Percentiles rank a stretch among this genome's conserved stretches.
Evolutionary conservation across 2,329 filamentous ascomycete species (phyloP).

Genomic region (Harringtonia lauricola): DNA sequence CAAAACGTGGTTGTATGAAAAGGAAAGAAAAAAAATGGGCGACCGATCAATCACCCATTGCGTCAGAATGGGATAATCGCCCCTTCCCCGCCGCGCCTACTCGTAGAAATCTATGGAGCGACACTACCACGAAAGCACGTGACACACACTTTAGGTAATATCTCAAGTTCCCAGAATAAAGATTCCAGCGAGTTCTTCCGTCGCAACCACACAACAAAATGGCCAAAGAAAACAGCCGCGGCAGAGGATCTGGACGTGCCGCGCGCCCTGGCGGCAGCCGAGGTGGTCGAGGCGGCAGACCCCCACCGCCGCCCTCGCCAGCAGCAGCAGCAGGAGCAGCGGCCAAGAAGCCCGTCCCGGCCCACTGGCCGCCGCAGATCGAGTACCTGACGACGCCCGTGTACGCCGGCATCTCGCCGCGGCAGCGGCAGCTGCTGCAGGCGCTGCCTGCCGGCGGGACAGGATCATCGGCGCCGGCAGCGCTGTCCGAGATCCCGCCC

Average conservation of each 20-base stretch:
- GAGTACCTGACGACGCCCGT: conserved; percentile 40
- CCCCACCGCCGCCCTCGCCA: not conserved
- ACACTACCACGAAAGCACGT: conserved; percentile 13
- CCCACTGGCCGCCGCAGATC: conserved; percentile 45
- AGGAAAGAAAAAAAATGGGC: too few species aligned
- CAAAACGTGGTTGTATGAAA: too few species aligned
- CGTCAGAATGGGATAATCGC: not conserved
- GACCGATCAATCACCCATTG: too few species aligned
- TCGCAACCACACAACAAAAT: not conserved
- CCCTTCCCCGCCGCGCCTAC: too few species aligned
- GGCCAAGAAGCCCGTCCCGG: conserved; percentile 22
- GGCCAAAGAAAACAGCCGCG: conserved; percentile 1
- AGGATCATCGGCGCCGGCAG: not conserved
- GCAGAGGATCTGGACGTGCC: not conserved
- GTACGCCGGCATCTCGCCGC: conserved; percentile 32
- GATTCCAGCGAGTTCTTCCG: too few species aligned
- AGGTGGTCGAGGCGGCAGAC: not conserved
- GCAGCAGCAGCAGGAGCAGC: not conserved
- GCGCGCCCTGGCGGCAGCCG: not conserved
- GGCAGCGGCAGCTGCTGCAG: conserved; percentile 29
- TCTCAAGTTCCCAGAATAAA: too few species aligned
- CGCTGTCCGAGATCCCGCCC: conserved; percentile 8
- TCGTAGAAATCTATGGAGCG: not conserved
- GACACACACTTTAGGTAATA: not conserved
- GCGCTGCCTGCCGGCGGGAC: conserved; percentile 13